Base-by-base conservation (phyloP, 768 basidiomycete genomes). In the Boletus vinaceobasis region DNA sequence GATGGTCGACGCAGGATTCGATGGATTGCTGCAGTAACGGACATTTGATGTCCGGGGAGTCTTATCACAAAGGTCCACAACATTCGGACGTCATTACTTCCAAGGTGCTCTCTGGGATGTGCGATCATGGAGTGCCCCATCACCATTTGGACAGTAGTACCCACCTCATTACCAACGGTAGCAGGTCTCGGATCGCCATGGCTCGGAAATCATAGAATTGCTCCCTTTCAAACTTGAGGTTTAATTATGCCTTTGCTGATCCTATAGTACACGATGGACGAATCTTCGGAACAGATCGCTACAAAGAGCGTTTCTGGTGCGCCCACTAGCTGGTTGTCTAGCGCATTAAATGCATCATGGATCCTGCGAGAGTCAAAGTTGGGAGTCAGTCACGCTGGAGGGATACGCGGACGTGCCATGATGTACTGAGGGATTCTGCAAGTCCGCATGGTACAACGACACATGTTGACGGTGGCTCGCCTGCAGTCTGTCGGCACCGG, bases 261-360 rank as follows among this genome's bases (percentile, higher is more conserved):
- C 63, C 88, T 89, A 71, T 92, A 92, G 69, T 92, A 92, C 48
- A 92, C 90, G 43, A 87, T 85, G 9, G 90, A 90, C 11, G 90
- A 84, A 62, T 92, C 90, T 48, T 87, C 83, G 0, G 85, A 80
- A 42, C 83, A 84, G 52, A 91, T 86, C 13, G 85, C 90, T 31
- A 92, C 68, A 62, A 81, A 86, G 44, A 91, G 69, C 50, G 81
- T 75, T 37, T 75, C 67, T 13, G 78, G 77, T 10, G 51, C 11
- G 10, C 51, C 50, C 13, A 48, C 44, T 2, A 67, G 45, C 35
- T 59, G 53, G 27, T 23, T 33, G 17, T 69, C 70, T 13, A 89
- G 72, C 13, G 72, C 74, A 7, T 68, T 61, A 66, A 90, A 90
- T 2, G 85, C 82, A 23, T 75, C 70, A 50, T 74, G 74, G 7